A percentile compares a stretch with the other conserved stretches of the same genome.
phyloP scores from a whole-genome alignment of 768 basidiomycete species.

The Lentinus tigrinus region DNA sequence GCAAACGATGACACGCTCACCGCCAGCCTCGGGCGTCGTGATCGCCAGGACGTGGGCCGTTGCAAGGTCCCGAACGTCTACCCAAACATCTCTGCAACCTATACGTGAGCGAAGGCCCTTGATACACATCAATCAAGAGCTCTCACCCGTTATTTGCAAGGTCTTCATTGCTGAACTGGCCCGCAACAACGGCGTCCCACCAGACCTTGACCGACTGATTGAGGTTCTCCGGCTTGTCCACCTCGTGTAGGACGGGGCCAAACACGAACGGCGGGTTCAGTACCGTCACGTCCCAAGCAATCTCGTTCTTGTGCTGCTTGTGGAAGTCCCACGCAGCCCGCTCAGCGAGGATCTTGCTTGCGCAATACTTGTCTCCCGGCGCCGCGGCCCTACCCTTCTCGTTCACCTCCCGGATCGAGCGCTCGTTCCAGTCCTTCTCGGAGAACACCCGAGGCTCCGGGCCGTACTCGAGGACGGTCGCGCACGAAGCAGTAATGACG shows the following conservation, averaged over 20 bases:
- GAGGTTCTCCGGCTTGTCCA: slow-evolving; percentile 31
- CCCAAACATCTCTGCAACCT: slow-evolving; percentile 1
- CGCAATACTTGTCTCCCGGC: slow-evolving; percentile 45
- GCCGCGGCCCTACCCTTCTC: slow-evolving; percentile 30
- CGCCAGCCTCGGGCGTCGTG: slow-evolving; percentile 47
- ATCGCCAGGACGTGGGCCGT: slow-evolving; percentile 52
- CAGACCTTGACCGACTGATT: slow-evolving; percentile 32
- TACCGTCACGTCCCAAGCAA: slow-evolving; percentile 31
- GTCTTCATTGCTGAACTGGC: slow-evolving; percentile 8
- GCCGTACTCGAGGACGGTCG: slow-evolving; percentile 36
- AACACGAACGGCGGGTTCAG: slow-evolving; percentile 49
- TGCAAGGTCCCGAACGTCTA: slow-evolving; percentile 56
- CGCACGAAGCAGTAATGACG: slow-evolving; percentile 58
- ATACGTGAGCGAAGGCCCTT: too few species aligned
- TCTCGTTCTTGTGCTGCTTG: neutral
- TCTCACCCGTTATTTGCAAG: neutral
- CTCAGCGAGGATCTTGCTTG: slow-evolving; percentile 59
- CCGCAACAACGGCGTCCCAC: slow-evolving; percentile 21
- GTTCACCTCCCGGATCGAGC: slow-evolving; percentile 40
- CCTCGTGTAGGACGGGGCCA: slow-evolving; percentile 31
- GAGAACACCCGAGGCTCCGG: slow-evolving; percentile 32
- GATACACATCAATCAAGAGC: neutral
- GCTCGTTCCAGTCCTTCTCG: slow-evolving; percentile 62
- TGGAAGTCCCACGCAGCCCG: slow-evolving; percentile 13
- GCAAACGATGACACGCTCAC: slow-evolving; percentile 55